A percentile compares a stretch with the other conserved stretches of the same genome.
phyloP scores from a whole-genome alignment of 257 asterid species.

The Nicotiana otophora region DNA sequence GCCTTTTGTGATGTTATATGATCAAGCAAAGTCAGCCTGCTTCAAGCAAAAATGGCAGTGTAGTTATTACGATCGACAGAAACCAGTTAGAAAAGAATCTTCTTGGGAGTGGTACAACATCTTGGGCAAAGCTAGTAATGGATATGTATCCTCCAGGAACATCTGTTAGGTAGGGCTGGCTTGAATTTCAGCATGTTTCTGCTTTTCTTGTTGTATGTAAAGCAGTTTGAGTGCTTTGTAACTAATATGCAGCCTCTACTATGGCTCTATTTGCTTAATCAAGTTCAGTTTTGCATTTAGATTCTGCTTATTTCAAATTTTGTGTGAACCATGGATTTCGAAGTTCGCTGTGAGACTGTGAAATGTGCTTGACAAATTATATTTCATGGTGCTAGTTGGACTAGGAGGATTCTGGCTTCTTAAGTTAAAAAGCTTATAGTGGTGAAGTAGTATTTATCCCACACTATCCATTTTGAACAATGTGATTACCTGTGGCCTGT shows the following conservation, averaged over 20 bases:
- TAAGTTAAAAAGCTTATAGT: not conserved
- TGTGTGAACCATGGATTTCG: no score
- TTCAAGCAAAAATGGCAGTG: conserved; percentile 80
- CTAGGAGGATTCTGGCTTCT: not conserved
- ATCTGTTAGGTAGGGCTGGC: conserved; percentile 43
- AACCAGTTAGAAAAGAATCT: conserved; percentile 40
- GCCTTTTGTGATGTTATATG: conserved; percentile 27
- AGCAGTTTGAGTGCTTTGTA: not conserved
- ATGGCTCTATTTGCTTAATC: no score
- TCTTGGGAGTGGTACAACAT: conserved; percentile 48
- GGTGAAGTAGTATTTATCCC: not conserved
- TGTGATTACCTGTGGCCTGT: not conserved
- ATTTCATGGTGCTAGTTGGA: not conserved
- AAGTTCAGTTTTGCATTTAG: no score
- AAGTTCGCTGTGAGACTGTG: not conserved
- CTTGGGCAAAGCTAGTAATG: conserved; percentile 93
- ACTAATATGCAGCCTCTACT: not conserved
- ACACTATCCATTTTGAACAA: not conserved
- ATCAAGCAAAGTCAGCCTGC: conserved; percentile 95
- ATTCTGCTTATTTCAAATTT: no score
- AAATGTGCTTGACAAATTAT: not conserved
- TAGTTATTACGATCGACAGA: conserved; percentile 51
- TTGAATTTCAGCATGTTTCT: not conserved
- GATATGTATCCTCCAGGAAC: conserved; percentile 80
- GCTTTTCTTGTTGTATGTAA: not conserved